Evolutionary conservation across 129 eudicot species (phyloP), one percentile per base, ranked within the genome.

Genomic region (Centrapalus pauciflorus): DNA sequence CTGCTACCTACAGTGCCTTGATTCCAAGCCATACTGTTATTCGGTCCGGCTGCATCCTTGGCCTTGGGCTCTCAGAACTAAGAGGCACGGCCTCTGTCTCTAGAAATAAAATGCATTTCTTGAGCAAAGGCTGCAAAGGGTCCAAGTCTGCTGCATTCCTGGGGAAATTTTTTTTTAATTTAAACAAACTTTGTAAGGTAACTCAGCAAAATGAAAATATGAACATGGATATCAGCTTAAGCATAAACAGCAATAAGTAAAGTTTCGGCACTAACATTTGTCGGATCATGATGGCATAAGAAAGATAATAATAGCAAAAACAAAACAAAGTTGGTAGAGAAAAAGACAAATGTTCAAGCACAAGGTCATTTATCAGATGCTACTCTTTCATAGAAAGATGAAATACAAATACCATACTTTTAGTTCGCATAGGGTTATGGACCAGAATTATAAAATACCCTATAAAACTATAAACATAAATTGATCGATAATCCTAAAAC

Each of bases 21-120:
- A 93, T 82, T 65, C 98, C 98, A 74, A 88, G 88, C 98, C 98
- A 93, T 73, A 89, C 85, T 69, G 98, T 76, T 35, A 69, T 60
- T 51, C 87, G 90, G 32, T 93, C 98, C 82, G 86, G 81, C 63
- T 88, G 81, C 77, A 84, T 75, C 79, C 98, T 88, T 33, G 95
- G 95, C 84, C 98, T 93, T 63, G 81, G 67, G 70, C 66, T 58
- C 79, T 76, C 89, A 56, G 57, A 52, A 52, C 72, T 56, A 37
- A 72, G 55, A 74, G 80, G 62, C 79, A 80, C 8, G 13, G 52
- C 81, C 49, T 93, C 98, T 58, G 78, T 74, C 67, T 87, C 96
- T 82, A 93, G 76, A 67, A 88, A 64, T 49, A 58, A 52, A 52
- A 93, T 84, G 78, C 82, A 88, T 75, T 83, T 88, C 84, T 82